phyloP scores from a whole-genome alignment of 441 rosid species.

The Gossypium laxum region DNA sequence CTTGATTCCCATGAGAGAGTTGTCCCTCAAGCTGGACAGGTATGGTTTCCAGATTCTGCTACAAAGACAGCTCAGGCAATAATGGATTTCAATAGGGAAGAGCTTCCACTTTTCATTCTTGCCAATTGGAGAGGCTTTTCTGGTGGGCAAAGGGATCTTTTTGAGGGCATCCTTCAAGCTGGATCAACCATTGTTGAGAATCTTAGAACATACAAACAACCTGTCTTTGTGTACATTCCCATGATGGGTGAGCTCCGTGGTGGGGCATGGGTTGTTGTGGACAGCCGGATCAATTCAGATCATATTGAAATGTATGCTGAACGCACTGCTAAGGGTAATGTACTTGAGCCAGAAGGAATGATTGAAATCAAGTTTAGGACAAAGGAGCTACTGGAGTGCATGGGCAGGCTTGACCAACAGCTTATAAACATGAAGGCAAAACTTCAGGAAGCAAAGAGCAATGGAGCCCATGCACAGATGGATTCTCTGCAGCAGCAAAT shows the following conservation, averaged over 20 bases:
- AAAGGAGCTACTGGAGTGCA: conserved; percentile 86
- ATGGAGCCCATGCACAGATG: conserved; percentile 28
- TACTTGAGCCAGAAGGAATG: conserved; percentile 97
- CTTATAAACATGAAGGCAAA: conserved; percentile 54
- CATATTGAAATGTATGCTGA: conserved; percentile 99
- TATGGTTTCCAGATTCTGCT: conserved; percentile 99
- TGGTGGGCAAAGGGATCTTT: conserved; percentile 97
- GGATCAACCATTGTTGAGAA: conserved; percentile 98
- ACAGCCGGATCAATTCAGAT: conserved; percentile 83
- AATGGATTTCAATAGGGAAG: conserved; percentile 91
- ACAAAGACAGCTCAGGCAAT: conserved; percentile 93
- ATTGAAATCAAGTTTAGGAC: conserved; percentile 94
- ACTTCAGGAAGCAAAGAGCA: conserved; percentile 59
- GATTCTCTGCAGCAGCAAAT: conserved; percentile 67
- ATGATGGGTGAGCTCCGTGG: conserved; percentile 99
- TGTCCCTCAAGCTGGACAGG: conserved; percentile 99
- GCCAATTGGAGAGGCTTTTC: conserved; percentile 99
- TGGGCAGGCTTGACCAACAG: conserved; percentile 85
- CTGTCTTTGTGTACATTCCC: conserved; percentile 95
- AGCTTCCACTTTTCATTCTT: conserved; percentile 87
- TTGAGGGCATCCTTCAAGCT: conserved; percentile 98
- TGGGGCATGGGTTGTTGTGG: conserved; percentile 99
- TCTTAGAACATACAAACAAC: conserved; percentile 89
- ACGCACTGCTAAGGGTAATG: conserved; percentile 85
- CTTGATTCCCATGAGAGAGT: conserved; percentile 98